Evolutionary conservation across 164 flowering plant genomes (phyloP).

Genomic region (Litsea cubeba): DNA sequence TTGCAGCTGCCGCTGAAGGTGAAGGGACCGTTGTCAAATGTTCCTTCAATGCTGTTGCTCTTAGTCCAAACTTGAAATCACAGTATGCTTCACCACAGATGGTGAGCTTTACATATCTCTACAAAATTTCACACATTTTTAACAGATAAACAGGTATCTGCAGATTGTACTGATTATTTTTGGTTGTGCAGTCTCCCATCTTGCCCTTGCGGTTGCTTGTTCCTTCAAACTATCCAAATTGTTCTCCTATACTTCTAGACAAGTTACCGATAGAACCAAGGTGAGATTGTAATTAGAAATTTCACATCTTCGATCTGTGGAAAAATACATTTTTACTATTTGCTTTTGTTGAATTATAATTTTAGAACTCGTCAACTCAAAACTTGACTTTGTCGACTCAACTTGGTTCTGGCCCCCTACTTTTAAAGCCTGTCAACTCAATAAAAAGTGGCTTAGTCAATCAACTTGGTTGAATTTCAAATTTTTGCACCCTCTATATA

Average conservation of each 20-base stretch:
- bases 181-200: slow-evolving; percentile 73
- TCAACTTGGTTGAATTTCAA: neutral
- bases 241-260: slow-evolving; percentile 77
- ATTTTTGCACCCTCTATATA: neutral
- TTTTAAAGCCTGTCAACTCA: too few species aligned
- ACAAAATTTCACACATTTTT: too few species aligned
- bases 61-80: slow-evolving; percentile 71
- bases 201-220: slow-evolving; percentile 72
- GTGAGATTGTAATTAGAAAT: slow-evolving; percentile 28
- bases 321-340: neutral
- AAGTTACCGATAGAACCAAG: slow-evolving; percentile 77
- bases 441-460: too few species aligned
- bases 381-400: neutral
- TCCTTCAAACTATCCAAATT: slow-evolving; percentile 77
- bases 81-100: slow-evolving; percentile 69
- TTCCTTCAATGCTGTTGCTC: slow-evolving; percentile 75
- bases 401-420: too few species aligned
- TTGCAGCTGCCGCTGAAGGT: slow-evolving; percentile 49
- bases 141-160: neutral
- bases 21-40: slow-evolving; percentile 85
- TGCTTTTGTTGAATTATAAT: neutral
- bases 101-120: slow-evolving; percentile 31
- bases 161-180: neutral
- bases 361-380: neutral
- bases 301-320: neutral